A percentile compares a stretch with the other conserved stretches of the same genome.
Evolutionary conservation across 306 rosid genomes (phyloP).

Genomic region (Cyclanthera cordifolia): DNA sequence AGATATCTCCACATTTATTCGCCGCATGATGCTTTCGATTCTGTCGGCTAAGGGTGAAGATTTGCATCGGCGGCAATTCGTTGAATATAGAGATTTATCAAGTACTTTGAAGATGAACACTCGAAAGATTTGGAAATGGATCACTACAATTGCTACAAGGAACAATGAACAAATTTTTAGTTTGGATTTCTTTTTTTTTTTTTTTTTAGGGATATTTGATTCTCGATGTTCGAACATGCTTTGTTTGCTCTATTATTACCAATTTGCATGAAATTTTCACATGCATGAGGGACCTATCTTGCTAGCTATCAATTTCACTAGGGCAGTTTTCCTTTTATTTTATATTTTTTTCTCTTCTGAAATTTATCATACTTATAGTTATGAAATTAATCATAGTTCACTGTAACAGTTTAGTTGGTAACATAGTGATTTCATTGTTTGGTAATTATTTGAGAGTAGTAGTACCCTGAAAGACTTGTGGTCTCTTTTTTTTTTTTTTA

Average conservation of each 20-base stretch:
- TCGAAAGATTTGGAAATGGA: background rate
- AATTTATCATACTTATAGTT: too few species aligned
- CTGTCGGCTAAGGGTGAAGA: background rate
- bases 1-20: background rate
- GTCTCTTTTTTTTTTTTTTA: too few species aligned
- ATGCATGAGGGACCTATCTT: slow-evolving; percentile 7
- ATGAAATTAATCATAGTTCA: too few species aligned
- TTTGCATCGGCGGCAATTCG: too few species aligned
- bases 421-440: too few species aligned
- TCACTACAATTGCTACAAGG: background rate
- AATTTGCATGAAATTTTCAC: background rate
- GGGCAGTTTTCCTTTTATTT: background rate
- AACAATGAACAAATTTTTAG: background rate
- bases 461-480: too few species aligned
- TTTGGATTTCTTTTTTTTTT: background rate
- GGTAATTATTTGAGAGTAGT: too few species aligned
- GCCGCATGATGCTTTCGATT: background rate
- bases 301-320: background rate
- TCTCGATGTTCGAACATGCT: background rate
- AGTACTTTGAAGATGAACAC: background rate
- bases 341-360: background rate
- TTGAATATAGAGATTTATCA: too few species aligned
- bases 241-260: background rate
- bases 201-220: background rate
- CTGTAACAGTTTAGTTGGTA: too few species aligned